Evolutionary conservation across 352 stramenopile genomes (phyloP), one percentile per base, ranked within the genome.

Genomic region (Globisporangium abappressorium): DNA sequence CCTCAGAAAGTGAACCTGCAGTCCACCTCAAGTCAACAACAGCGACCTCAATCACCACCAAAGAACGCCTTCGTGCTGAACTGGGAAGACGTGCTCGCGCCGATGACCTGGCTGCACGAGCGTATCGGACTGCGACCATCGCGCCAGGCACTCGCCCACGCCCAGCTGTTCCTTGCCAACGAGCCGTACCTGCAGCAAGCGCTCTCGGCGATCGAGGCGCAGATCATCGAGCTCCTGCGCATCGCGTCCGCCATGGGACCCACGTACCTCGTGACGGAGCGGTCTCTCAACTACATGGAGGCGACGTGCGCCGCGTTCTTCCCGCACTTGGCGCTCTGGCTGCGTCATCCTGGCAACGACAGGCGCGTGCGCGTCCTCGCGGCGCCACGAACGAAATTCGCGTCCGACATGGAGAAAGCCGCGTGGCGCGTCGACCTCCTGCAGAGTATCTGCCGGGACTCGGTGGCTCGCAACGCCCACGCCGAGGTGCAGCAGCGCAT

Each of bases 81-180:
- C 38, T 90, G 80, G 80, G 82, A 90, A 62, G 77, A 90, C 66
- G 80, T 89, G 7, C 62, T 90, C 5, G 72, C 74, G 15, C 82
- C 82, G 20, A 76, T 82, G 65, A 69, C 80, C 34, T 73, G 80
- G 38, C 71, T 90, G 38, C 64, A 65, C 8, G 57, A 75, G 12
- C 80, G 79, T 9, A 43, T 84, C n/a, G 78, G 80, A 3, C 72
- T 90, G 6, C 66, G 78, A 34, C 55, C 78, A 12, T 79, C 78
- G 8, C 71, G 70, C 30, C 57, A 64, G 2, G 66, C 72, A 6
- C 64, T 89, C 58, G 73, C 78, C 22, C 58, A 69, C 28, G 82
- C 78, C 0, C 72, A 74, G 14, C 47, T 43, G 0, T 51, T 69
- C 5, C 77, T 83, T 55, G 58, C 63, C 2, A 71, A 77, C 24